These are phyloP conservation scores for Arthrobotrys pseudoclavata DNA, from an alignment of 2,329 filamentous ascomycete species.

Conservation along the genomic window DNA sequence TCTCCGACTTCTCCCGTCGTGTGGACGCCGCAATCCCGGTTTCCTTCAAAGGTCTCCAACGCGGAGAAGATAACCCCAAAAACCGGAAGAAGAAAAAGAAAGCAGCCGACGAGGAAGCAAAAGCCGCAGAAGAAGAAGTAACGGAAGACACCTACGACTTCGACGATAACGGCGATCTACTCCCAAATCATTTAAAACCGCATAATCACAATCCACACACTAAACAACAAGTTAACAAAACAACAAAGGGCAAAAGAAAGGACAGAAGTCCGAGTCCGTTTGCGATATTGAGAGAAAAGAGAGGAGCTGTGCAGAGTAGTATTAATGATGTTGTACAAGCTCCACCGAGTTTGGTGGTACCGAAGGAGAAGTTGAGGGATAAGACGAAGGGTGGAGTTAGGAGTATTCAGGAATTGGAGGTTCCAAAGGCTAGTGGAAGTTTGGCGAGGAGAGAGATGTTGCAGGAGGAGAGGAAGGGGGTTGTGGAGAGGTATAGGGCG, in stretches of 20 bases:
- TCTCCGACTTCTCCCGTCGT: constrained; percentile 83
- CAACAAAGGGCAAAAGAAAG: constrained; percentile 68
- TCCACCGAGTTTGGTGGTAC: constrained; percentile 79
- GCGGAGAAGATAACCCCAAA: constrained; percentile 64
- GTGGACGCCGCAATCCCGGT: constrained; percentile 89
- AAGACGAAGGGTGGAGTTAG: constrained; percentile 65
- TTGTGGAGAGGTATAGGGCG: constrained; percentile 80
- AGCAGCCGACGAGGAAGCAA: constrained; percentile 21
- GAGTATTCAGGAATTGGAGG: constrained; percentile 76
- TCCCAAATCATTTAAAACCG: constrained; percentile 55
- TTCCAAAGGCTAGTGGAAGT: constrained; percentile 78
- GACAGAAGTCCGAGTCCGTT: constrained; percentile 81
- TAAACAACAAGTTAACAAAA: constrained; percentile 66
- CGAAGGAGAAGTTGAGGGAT: constrained; percentile 76
- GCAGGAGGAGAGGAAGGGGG: constrained; percentile 75
- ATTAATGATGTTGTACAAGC: constrained; percentile 76
- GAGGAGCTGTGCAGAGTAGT: constrained; percentile 70
- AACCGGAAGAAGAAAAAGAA: constrained; percentile 66
- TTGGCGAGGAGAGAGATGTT: constrained; percentile 80
- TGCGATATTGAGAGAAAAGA: constrained; percentile 75
- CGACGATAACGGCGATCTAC: constrained; percentile 52
- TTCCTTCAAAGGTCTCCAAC: constrained; percentile 71
- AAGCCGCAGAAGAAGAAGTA: constrained; percentile 12
- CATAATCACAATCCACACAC: constrained; percentile 26
- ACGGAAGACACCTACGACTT: constrained; percentile 55